phyloP scores from a whole-genome alignment of 2,329 filamentous ascomycete genomes.

The Aureobasidium lini region DNA sequence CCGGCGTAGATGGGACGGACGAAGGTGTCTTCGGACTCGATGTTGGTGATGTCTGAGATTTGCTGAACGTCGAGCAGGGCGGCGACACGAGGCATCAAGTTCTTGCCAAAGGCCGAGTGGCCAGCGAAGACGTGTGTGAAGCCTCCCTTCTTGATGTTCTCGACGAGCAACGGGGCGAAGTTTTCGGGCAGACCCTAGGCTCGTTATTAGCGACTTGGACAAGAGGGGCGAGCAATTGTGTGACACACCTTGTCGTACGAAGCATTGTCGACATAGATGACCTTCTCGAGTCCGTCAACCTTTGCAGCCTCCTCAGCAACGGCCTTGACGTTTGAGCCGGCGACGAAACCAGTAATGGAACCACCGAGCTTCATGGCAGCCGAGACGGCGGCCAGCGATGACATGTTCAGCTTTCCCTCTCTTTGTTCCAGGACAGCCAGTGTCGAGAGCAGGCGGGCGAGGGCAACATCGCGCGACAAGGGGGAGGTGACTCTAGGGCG shows the following conservation, averaged over 20 bases:
- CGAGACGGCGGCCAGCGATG: conserved; percentile 76
- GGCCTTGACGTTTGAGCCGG: conserved; percentile 66
- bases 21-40: conserved; percentile 85
- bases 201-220: background rate
- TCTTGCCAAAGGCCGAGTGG: conserved; percentile 96
- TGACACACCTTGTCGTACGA: conserved; percentile 77
- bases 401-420: conserved; percentile 75
- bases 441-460: conserved; percentile 70
- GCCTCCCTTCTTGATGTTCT: conserved; percentile 93
- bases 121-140: conserved; percentile 88
- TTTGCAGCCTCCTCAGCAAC: conserved; percentile 81
- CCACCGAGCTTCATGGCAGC: conserved; percentile 84
- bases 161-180: conserved; percentile 83
- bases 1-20: conserved; percentile 95
- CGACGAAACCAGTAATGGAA: conserved; percentile 76
- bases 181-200: conserved; percentile 74
- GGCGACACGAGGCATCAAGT: conserved; percentile 80
- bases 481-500: conserved; percentile 28
- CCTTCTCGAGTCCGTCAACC: conserved; percentile 83
- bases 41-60: conserved; percentile 80
- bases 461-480: conserved; percentile 45
- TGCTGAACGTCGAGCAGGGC: conserved; percentile 88
- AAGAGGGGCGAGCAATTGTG: background rate
- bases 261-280: conserved; percentile 78
- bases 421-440: conserved; percentile 88